Percentiles rank a stretch among this genome's conserved stretches.
phyloP scores from a whole-genome alignment of 2,329 filamentous ascomycete species.

The Fusarium goolgardi region DNA sequence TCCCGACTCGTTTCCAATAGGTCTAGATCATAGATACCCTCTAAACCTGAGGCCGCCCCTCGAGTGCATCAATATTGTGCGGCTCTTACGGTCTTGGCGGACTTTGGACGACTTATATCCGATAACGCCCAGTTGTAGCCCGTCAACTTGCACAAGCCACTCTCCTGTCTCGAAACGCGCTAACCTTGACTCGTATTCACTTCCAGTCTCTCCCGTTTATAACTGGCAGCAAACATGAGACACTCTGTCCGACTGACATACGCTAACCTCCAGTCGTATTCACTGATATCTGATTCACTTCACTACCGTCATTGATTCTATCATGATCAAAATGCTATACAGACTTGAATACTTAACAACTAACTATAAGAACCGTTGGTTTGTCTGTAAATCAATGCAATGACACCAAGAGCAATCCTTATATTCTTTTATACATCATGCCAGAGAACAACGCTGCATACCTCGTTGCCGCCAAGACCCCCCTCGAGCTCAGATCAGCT shows the following conservation, averaged over 20 bases:
- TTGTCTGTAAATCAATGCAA: background rate
- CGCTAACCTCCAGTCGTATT: conserved; percentile 24
- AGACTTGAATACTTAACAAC: background rate
- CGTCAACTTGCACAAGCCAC: background rate
- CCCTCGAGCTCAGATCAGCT: conserved; percentile 1
- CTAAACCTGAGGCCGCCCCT: too few species aligned
- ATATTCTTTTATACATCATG: background rate
- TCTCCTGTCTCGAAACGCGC: background rate
- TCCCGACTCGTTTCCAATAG: background rate
- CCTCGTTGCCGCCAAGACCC: conserved; percentile 3
- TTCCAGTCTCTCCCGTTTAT: background rate
- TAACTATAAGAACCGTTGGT: background rate
- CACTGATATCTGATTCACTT: background rate
- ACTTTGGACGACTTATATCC: conserved; percentile 21
- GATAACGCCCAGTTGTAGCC: background rate
- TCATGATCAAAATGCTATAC: background rate
- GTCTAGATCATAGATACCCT: too few species aligned
- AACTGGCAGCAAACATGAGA: background rate
- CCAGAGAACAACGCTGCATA: conserved; percentile 14
- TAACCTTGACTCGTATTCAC: conserved; percentile 1
- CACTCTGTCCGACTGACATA: background rate
- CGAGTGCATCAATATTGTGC: too few species aligned
- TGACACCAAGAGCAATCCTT: rapidly evolving
- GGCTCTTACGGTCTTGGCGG: background rate
- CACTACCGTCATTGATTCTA: conserved; percentile 1